Percentiles rank a stretch among this genome's conserved stretches.
Conservation (phyloP, 192 early-diverging fungal species). For the Backusella parvicylindrica region DNA sequence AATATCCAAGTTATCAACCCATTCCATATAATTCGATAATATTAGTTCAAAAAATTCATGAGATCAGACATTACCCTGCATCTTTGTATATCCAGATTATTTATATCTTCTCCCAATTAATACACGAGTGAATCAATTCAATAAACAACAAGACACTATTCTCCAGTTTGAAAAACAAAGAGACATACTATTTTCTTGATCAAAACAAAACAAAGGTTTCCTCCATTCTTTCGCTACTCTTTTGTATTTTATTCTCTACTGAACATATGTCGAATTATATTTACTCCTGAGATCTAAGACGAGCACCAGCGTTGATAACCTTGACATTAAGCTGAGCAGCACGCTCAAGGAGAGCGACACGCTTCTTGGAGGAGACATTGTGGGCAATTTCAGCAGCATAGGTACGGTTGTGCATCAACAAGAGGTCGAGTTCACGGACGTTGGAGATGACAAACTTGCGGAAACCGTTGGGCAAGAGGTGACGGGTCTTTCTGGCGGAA, state of each 20-base stretch:
- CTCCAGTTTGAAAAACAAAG: neutral
- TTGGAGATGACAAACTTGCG: slow-evolving; percentile 97
- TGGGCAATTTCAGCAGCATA: slow-evolving; percentile 99
- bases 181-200: too few species aligned
- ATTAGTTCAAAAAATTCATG: too few species aligned
- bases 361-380: slow-evolving; percentile 93
- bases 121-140: too few species aligned
- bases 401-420: slow-evolving; percentile 99
- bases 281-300: slow-evolving; percentile 79
- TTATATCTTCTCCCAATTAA: too few species aligned
- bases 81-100: too few species aligned
- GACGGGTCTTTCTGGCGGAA: slow-evolving; percentile 93
- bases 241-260: neutral
- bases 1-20: too few species aligned
- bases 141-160: too few species aligned
- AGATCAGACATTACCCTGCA: too few species aligned
- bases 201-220: too few species aligned
- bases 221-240: neutral
- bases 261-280: neutral
- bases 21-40: too few species aligned
- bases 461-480: slow-evolving; percentile 98
- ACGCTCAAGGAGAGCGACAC: slow-evolving; percentile 88
- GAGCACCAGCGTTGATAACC: slow-evolving; percentile 90
- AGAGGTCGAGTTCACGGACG: slow-evolving; percentile 87
- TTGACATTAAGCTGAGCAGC: slow-evolving; percentile 96